Base-by-base conservation (phyloP, 441 rosid species). In the Brassica hybrid region DNA sequence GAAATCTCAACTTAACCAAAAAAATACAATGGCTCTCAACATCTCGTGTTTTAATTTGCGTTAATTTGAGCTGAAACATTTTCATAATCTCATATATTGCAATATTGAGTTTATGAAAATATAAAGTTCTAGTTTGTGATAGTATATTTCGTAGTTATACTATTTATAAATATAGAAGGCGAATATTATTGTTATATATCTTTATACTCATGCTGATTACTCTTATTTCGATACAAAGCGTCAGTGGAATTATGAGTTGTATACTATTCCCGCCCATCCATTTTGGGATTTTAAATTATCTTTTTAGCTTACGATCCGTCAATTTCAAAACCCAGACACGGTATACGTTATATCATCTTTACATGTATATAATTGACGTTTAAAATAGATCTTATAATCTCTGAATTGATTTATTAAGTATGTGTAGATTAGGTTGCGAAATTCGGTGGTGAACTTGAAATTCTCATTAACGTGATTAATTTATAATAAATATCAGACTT, bases 231-330 rank as follows among this genome's bases (percentile, higher is more conserved):
- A 71, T 80, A 82, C 58, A 81, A 64, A 79, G 50, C 70, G 85
- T 85, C 83, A 86, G 91, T 88, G 92, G 91, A 85, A 85, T 75
- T 14, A 83, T 87, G 91, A 90, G 89, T 86, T 83, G 83, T 71
- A 71, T 32, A 75, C 82, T 81, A 84, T 82, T 69, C 79, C 84
- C 83, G 81, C 86, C 73, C 84, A 84, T 80, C 83, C 68, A 16
- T 77, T 87, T 85, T n/a, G n/a, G n/a, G 83, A 84, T 88, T 86
- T 79, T 32, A 80, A 56, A 72, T 56, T 83, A 30, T 60, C 4
- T n/a, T 63, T 32, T 56, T 8, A 83, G 59, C 7, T 67, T 74
- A 56, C 61, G 43, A 74, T 65, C 67, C 67, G 54, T 63, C 78
- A 25, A 25, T 25, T 13, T 60, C 36, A 60, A 48, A 14, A 43